A percentile compares a stretch with the other conserved stretches of the same genome.
These are phyloP conservation scores for Sporothrix phasma DNA, from an alignment of 2,329 filamentous ascomycete species.

Conservation along the genomic window DNA sequence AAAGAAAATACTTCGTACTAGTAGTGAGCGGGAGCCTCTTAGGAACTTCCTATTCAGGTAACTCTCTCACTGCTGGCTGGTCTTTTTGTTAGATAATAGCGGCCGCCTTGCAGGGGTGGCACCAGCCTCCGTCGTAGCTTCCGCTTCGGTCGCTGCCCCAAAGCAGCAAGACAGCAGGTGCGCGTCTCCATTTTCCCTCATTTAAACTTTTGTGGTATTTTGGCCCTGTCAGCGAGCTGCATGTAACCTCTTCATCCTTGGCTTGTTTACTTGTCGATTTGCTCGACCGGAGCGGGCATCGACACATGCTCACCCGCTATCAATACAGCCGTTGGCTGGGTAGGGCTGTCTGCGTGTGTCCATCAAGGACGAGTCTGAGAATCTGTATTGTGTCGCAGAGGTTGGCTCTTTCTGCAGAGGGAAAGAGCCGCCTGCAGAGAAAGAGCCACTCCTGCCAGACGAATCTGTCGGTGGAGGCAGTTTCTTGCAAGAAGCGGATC, in stretches of 20 bases:
- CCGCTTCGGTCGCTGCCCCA: background rate
- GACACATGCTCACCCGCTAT: background rate
- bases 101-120: background rate
- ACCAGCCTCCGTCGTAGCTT: background rate
- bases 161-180: slow-evolving; percentile 6
- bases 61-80: background rate
- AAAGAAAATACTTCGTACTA: too few species aligned
- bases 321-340: background rate
- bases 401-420: background rate
- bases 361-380: too few species aligned
- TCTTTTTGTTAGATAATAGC: background rate
- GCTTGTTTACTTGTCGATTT: background rate
- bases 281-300: slow-evolving; percentile 3
- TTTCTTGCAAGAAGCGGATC: background rate
- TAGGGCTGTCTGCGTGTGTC: too few species aligned
- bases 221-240: background rate
- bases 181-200: background rate
- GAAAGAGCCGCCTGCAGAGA: background rate
- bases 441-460: background rate
- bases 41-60: slow-evolving; percentile 13
- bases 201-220: background rate
- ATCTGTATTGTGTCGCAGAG: background rate
- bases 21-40: background rate
- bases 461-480: background rate
- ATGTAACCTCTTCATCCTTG: background rate